Evolutionary conservation across 257 asterid species (phyloP).

Genomic region (Phtheirospermum japonicum): DNA sequence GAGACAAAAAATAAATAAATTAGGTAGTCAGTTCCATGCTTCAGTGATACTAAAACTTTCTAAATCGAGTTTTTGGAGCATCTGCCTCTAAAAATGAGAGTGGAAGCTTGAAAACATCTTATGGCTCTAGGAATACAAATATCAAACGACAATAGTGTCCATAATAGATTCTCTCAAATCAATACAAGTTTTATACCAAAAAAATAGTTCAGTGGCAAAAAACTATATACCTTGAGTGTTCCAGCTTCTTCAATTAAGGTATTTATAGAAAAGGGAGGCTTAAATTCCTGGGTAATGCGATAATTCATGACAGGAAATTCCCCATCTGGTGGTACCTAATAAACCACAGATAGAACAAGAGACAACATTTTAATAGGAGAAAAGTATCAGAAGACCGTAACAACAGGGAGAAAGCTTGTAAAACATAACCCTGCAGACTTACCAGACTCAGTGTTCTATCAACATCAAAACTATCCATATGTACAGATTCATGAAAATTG

Average conservation of each 20-base stretch:
- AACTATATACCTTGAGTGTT: slow-evolving; percentile 59
- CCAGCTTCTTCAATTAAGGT: slow-evolving; percentile 96
- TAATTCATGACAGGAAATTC: slow-evolving; percentile 99
- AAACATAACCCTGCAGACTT: slow-evolving; percentile 32
- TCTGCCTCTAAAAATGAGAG: slow-evolving; percentile 15
- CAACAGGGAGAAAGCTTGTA: slow-evolving; percentile 22
- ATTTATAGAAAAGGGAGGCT: slow-evolving; percentile 91
- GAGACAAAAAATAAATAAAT: slow-evolving; percentile 26
- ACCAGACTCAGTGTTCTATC: slow-evolving; percentile 92
- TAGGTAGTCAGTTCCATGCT: slow-evolving; percentile 21
- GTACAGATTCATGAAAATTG: slow-evolving; percentile 98
- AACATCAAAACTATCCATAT: slow-evolving; percentile 89
- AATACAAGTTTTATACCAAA: slow-evolving; percentile 20
- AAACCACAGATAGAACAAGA: slow-evolving; percentile 24
- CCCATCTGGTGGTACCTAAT: slow-evolving; percentile 97
- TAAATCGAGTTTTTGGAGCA: slow-evolving; percentile 13
- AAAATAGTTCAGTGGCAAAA: slow-evolving; percentile 7
- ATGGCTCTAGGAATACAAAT: slow-evolving; percentile 17
- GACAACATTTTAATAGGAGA: slow-evolving; percentile 19
- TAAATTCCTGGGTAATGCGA: slow-evolving; percentile 98
- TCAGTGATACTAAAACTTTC: slow-evolving; percentile 22
- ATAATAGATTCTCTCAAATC: slow-evolving; percentile 17
- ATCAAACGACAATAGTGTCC: slow-evolving; percentile 17
- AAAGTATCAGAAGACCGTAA: slow-evolving; percentile 21
- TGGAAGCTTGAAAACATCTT: too few relatives aligned